Evolutionary conservation across 2,329 filamentous ascomycete genomes (phyloP).

Genomic region (Pestalotiopsis sp.): DNA sequence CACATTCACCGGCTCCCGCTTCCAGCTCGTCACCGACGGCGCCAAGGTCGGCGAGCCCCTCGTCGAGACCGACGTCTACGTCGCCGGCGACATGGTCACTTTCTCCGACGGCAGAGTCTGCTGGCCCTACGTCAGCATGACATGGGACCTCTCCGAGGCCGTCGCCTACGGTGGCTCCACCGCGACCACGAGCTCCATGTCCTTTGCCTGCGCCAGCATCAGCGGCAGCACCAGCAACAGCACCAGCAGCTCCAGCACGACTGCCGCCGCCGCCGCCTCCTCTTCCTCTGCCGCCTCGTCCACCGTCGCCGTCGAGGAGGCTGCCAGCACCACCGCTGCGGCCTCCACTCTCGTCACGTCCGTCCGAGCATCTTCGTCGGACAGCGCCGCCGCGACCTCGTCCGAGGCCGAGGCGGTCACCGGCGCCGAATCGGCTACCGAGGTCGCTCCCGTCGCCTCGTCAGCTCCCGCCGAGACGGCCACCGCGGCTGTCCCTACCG

Average conservation of each 20-base stretch:
- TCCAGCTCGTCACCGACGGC: conserved; percentile 57
- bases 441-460: background rate
- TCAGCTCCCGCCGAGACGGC: background rate
- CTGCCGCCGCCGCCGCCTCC: conserved; percentile 4
- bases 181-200: conserved; percentile 43
- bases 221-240: conserved; percentile 12
- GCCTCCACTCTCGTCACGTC: conserved; percentile 4
- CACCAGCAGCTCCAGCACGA: background rate
- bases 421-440: background rate
- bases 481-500: background rate
- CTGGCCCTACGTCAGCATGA: conserved; percentile 62
- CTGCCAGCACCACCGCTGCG: background rate
- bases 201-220: conserved; percentile 50
- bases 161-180: conserved; percentile 20
- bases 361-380: background rate
- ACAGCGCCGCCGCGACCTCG: background rate
- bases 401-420: background rate
- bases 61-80: conserved; percentile 53
- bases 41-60: conserved; percentile 52
- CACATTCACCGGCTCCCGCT: conserved; percentile 59
- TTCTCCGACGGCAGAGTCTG: conserved; percentile 60
- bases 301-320: background rate
- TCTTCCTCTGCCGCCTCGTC: background rate
- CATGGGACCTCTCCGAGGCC: conserved; percentile 45
- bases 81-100: conserved; percentile 64